Conservation (phyloP, 2,329 filamentous ascomycete species). For the Ophiosphaerella narmari region DNA sequence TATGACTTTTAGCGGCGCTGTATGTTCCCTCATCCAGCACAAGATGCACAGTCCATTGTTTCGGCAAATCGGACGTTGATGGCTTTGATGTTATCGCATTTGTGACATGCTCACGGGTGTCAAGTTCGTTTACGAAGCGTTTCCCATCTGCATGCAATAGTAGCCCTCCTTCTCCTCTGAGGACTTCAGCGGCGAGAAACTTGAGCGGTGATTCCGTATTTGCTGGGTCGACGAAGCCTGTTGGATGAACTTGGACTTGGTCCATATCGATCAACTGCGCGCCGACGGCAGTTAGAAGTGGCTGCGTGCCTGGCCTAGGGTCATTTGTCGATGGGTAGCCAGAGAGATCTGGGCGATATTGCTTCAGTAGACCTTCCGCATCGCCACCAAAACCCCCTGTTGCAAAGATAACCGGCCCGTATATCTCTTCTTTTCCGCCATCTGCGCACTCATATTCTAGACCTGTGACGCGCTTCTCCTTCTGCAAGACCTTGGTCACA, state of each 20-base stretch:
- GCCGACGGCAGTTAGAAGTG: constrained; percentile 47
- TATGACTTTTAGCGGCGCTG: constrained; percentile 57
- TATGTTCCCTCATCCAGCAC: constrained; percentile 65
- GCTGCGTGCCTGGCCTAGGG: constrained; percentile 59
- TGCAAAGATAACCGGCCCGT: constrained; percentile 64
- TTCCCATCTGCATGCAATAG: constrained; percentile 58
- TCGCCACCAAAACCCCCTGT: constrained; percentile 68
- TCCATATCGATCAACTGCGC: constrained; percentile 54
- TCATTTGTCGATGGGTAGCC: constrained; percentile 68
- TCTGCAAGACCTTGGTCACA: constrained; percentile 57
- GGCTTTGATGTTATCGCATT: constrained; percentile 54
- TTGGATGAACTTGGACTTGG: constrained; percentile 67
- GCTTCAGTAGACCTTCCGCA: constrained; percentile 59
- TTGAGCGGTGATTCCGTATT: constrained; percentile 56
- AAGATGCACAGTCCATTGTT: constrained; percentile 64
- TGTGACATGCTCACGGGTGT: constrained; percentile 63
- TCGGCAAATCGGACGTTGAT: constrained; percentile 30
- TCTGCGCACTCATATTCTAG: constrained; percentile 54
- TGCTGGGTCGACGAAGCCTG: constrained; percentile 64
- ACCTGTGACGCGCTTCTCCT: constrained; percentile 51
- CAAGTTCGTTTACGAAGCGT: constrained; percentile 66
- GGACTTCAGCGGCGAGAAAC: constrained; percentile 66
- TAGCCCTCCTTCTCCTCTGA: constrained; percentile 64
- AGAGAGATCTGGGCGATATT: constrained; percentile 63
- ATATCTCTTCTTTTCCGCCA: constrained; percentile 47